Evolutionary conservation across 73 alveolate species (phyloP).

Genomic region (Paramecium sexaurelia): DNA sequence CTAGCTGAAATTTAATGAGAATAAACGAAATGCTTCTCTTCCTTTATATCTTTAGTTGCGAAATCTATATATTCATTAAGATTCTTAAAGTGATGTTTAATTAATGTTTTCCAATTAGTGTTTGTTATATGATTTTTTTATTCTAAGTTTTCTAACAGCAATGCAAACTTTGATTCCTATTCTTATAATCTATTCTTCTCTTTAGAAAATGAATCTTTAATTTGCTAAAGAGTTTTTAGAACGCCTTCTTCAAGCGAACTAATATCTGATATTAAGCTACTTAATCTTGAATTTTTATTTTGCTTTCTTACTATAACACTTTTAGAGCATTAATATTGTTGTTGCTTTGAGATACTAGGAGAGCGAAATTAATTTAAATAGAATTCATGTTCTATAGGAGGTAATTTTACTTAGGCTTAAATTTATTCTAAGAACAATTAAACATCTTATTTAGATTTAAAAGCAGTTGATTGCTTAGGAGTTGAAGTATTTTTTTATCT

Average conservation of each 20-base stretch:
- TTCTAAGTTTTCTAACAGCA: neutral
- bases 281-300: neutral
- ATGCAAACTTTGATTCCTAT: neutral
- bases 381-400: neutral
- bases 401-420: neutral
- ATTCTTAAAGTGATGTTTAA: conserved; percentile 1
- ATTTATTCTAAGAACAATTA: neutral
- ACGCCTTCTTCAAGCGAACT: neutral
- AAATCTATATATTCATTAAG: conserved; percentile 1
- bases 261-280: neutral
- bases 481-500: neutral
- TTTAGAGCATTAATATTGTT: neutral
- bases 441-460: neutral
- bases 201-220: neutral
- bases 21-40: neutral
- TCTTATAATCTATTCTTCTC: neutral
- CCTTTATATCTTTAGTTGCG: conserved; percentile 7
- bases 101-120: conserved; percentile 6
- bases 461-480: neutral
- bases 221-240: neutral
- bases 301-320: neutral
- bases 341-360: neutral
- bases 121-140: conserved; percentile 20
- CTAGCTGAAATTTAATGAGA: neutral
- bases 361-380: conserved; percentile 7